Conservation (phyloP, 78 protist genomes). For the Chrysochromulina tobinii region DNA sequence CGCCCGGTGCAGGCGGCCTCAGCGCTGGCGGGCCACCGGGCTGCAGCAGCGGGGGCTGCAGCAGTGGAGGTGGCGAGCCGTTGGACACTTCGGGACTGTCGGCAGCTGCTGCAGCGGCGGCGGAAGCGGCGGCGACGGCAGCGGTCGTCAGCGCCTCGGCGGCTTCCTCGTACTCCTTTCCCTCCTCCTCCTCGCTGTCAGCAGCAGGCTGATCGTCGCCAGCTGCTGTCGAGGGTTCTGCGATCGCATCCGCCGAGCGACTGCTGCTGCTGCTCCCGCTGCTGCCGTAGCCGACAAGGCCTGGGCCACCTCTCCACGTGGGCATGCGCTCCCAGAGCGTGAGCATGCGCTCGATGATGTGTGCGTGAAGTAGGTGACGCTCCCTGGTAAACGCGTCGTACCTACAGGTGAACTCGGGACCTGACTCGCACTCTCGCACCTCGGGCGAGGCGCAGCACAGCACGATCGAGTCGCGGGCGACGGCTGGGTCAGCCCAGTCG, state of each 20-base stretch:
- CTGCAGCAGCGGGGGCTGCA: background rate
- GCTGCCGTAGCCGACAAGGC: background rate
- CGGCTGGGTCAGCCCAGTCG: background rate
- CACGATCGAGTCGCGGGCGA: background rate
- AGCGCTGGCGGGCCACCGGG: background rate
- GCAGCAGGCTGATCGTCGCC: too few relatives aligned
- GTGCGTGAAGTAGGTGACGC: background rate
- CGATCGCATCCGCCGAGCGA: too few relatives aligned
- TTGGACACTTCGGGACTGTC: too few relatives aligned
- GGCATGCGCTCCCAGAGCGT: background rate
- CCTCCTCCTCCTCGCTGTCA: too few relatives aligned
- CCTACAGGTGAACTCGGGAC: background rate
- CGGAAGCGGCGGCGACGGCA: background rate
- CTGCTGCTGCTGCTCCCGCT: too few relatives aligned
- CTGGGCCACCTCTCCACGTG: background rate
- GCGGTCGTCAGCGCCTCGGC: background rate
- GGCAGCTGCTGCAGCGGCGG: background rate
- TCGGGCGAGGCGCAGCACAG: background rate
- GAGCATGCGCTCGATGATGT: background rate
- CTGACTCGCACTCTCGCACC: background rate
- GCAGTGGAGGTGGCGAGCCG: too few relatives aligned
- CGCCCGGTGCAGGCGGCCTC: background rate
- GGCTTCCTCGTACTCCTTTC: too few relatives aligned
- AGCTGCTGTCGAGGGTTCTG: too few relatives aligned
- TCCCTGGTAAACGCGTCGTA: background rate